These are phyloP conservation scores for Ustilago cynodontis DNA, from an alignment of 1,284 basidiomycete species.

Conservation along the genomic window DNA sequence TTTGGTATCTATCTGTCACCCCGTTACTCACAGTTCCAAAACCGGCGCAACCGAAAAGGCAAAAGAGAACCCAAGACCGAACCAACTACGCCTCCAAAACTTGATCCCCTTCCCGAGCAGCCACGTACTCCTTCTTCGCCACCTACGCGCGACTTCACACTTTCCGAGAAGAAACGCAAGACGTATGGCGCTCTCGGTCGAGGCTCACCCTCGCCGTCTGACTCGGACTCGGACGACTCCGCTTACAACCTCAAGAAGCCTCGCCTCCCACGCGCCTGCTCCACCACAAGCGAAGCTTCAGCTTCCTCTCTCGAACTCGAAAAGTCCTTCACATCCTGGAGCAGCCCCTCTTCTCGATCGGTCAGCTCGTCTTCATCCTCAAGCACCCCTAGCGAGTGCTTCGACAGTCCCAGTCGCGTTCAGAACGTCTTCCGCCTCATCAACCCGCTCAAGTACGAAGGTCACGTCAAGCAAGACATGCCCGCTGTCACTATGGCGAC, in stretches of 20 bases:
- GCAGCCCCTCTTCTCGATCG: slow-evolving; percentile 29
- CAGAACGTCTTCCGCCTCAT: slow-evolving; percentile 29
- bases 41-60: slow-evolving; percentile 57
- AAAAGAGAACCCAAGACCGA: slow-evolving; percentile 8
- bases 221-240: slow-evolving; percentile 16
- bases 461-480: slow-evolving; percentile 16
- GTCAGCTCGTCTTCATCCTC: slow-evolving; percentile 24
- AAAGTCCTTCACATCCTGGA: slow-evolving; percentile 21
- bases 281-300: slow-evolving; percentile 15
- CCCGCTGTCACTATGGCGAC: slow-evolving; percentile 31
- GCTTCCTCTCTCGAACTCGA: slow-evolving; percentile 11
- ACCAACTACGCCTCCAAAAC: neutral
- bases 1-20: neutral
- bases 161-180: slow-evolving; percentile 37
- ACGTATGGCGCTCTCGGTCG: slow-evolving; percentile 29
- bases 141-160: slow-evolving; percentile 7
- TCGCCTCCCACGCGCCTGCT: slow-evolving; percentile 16
- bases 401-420: slow-evolving; percentile 18
- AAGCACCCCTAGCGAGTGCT: slow-evolving; percentile 21
- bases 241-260: slow-evolving; percentile 19
- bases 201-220: neutral
- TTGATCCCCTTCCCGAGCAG: neutral
- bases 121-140: slow-evolving; percentile 6
- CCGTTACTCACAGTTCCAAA: slow-evolving; percentile 50
- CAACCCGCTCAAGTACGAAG: slow-evolving; percentile 16